Evolutionary conservation across 768 basidiomycete genomes (phyloP), one percentile per base, ranked within the genome.

Genomic region (Tulasnella calospora): DNA sequence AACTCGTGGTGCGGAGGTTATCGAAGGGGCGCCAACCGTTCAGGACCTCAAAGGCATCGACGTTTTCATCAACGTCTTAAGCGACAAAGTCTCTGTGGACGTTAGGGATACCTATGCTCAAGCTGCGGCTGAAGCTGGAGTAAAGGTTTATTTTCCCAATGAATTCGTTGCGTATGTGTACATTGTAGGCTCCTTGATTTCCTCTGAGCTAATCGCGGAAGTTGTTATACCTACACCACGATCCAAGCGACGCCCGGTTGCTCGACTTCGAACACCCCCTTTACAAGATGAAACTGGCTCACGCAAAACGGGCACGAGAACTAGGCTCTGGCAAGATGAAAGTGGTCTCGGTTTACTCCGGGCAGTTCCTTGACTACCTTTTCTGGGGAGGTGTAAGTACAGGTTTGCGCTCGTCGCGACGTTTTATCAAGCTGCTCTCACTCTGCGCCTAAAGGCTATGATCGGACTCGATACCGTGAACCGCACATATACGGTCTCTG

Each of bases 61-160:
- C 36, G 57, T 67, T 21, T 35, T 76, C 35, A 33, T 76, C 4
- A 76, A 76, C 23, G 30, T 35, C 35, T 17, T 76, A 4, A 51
- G 44, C 10, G 51, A 61, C 23, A 10, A 15, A 7, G 75, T 40
- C 21, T 40, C 75, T 12, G 8, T 9, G 1, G 51, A 76, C 0
- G 23, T n/a, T 17, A 67, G 27, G 12, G 51, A 76, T 33, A 2
- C 33, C 6, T 61, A 35, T 51, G 46, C 38, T 6, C n/a, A 67
- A 36, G 75, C 47, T 33, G 75, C 75, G 15, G 40, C 9, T 12
- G 57, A 51, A 21, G 57, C 47, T 3, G 75, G 75, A 13, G 75
- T 76, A 3, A 76, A 61, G 35, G 75, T 67, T 17, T 76, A 76
- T 33, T 67, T 76, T 40, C 75, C 75, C 27, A 55, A 46, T 15